A percentile compares a stretch with the other conserved stretches of the same genome.
Evolutionary conservation across 805 yeast species (phyloP).

Genomic region (Jamesozyma hellenica): DNA sequence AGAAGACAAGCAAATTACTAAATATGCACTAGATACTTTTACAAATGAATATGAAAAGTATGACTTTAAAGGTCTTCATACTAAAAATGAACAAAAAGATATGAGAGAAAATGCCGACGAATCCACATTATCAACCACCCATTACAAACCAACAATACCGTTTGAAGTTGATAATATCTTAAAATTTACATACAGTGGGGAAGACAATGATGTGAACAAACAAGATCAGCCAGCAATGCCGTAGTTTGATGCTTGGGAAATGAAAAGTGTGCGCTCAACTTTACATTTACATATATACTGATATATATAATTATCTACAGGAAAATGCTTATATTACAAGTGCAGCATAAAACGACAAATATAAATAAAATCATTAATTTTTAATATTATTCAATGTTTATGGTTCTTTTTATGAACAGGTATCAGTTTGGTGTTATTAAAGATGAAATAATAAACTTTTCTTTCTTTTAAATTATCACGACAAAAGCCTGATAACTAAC

Average conservation of each 20-base stretch:
- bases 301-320: neutral
- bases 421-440: too few species aligned
- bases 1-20: constrained; percentile 56
- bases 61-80: constrained; percentile 43
- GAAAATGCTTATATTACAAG: neutral
- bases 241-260: too few species aligned
- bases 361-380: too few species aligned
- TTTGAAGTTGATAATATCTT: constrained; percentile 33
- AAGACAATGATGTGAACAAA: neutral
- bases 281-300: neutral
- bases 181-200: constrained; percentile 39
- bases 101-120: constrained; percentile 50
- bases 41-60: constrained; percentile 45
- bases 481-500: constrained; percentile 51
- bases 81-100: neutral
- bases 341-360: too few species aligned
- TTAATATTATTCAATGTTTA: too few species aligned
- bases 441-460: too few species aligned
- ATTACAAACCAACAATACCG: constrained; percentile 21
- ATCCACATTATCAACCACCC: constrained; percentile 47
- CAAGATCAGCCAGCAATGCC: neutral
- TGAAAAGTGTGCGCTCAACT: too few species aligned
- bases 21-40: constrained; percentile 53
- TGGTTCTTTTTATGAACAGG: too few species aligned
- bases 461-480: constrained; percentile 16